Evolutionary conservation across 495 filamentous ascomycete genomes (phyloP).

Genomic region (Neurospora africana): DNA sequence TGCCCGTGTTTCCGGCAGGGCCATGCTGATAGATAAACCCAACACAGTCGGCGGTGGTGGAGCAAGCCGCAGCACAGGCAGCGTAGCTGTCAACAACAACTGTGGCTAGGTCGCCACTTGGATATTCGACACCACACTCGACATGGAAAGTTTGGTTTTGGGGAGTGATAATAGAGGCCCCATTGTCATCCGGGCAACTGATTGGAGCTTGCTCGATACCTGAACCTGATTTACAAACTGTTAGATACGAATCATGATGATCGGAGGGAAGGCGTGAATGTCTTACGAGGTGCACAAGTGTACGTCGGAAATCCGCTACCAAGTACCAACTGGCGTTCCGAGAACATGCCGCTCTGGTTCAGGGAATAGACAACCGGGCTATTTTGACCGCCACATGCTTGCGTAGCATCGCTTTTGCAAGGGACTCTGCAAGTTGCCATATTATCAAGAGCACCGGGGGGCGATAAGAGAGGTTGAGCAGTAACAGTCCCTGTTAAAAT

Average conservation of each 20-base stretch:
- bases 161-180: neutral
- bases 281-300: neutral
- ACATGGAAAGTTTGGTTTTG: neutral
- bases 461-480: neutral
- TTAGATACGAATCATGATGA: neutral
- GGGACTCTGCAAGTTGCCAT: conserved; percentile 3
- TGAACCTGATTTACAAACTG: neutral
- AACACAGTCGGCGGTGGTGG: neutral
- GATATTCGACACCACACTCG: neutral
- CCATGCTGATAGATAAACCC: neutral
- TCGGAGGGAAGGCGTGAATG: neutral
- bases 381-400: neutral
- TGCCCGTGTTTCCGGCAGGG: neutral
- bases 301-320: neutral
- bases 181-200: neutral
- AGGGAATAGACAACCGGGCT: neutral
- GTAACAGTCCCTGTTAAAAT: neutral
- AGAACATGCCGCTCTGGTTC: neutral
- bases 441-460: neutral
- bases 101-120: neutral
- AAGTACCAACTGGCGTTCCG: neutral
- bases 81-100: neutral
- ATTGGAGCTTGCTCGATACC: neutral
- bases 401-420: neutral
- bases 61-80: neutral